Evolutionary conservation across 495 filamentous ascomycete genomes (phyloP), one percentile per base, ranked within the genome.

Genomic region (Cercophora samala): DNA sequence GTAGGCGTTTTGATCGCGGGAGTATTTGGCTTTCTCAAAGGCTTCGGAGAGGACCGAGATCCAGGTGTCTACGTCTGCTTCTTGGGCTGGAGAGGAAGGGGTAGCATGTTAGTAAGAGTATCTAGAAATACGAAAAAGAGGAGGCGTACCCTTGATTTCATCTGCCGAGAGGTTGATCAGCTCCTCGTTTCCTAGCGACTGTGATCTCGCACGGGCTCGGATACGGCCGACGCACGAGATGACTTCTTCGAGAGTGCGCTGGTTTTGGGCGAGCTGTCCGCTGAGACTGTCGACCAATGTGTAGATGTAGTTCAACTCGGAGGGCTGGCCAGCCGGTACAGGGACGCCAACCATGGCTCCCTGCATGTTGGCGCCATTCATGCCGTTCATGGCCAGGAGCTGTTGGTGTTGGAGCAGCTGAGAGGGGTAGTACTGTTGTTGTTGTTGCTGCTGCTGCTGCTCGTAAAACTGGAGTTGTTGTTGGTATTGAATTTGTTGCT

Each of bases 261-360:
- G 86, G 75, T 95, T 96, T 54, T 90, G 86, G 71, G 88, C 88
- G 21, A 93, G 82, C 65, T 91, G 85, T 24, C 88, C 86, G 66
- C 89, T 91, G 69, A 96, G 80, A 74, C 94, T 90, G 65, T 93
- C 83, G 19, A 96, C 89, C 85, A 93, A 90, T 58, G 88, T 84
- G 74, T 92, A 93, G 55, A 96, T 85, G 75, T 91, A 89, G 73
- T 93, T 91, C 67, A 95, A 86, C 75, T 96, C 92, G 80, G 91
- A 90, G 79, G 94, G 90, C 72, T 94, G 91, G 21, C 92, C 91
- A 23, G 91, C 91, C 64, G 89, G 90, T 73, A 89, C 89, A 21
- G 90, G 88, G 61, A 87, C 76, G 59, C 79, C 76, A 32, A 81
- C 74, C 66, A 86, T 86, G 65, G 70, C 78, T 58, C 74, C 77